Evolutionary conservation across 768 basidiomycete genomes (phyloP).

Genomic region (Tylopilus vinaceipallidus): DNA sequence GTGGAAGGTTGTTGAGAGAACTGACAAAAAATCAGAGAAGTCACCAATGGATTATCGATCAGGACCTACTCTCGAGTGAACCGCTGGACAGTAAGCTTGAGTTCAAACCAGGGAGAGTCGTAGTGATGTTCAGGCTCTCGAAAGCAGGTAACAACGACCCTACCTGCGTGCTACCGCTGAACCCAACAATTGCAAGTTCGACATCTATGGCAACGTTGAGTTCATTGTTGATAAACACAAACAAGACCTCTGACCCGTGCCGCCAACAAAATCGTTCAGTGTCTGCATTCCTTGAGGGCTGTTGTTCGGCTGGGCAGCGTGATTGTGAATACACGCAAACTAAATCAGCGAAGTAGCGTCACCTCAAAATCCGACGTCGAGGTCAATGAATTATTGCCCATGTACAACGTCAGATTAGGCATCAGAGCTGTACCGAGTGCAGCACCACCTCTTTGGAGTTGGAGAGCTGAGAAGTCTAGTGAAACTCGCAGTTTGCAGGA

Average conservation of each 20-base stretch:
- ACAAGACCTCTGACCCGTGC: slow-evolving; percentile 41
- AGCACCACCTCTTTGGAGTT: slow-evolving; percentile 50
- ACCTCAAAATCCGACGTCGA: slow-evolving; percentile 54
- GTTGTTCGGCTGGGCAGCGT: slow-evolving; percentile 48
- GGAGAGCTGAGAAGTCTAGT: slow-evolving; percentile 42
- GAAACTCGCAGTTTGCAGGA: background rate
- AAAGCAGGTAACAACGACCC: slow-evolving; percentile 61
- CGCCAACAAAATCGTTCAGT: slow-evolving; percentile 64
- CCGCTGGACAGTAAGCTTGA: slow-evolving; percentile 55
- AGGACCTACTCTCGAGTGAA: slow-evolving; percentile 47
- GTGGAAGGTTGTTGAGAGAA: slow-evolving; percentile 62
- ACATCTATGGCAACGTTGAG: slow-evolving; percentile 41
- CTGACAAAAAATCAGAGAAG: slow-evolving; percentile 28
- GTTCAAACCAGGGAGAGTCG: slow-evolving; percentile 59
- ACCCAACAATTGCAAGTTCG: slow-evolving; percentile 55
- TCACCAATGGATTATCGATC: background rate
- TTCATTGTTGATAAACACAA: background rate
- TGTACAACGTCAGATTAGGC: slow-evolving; percentile 55
- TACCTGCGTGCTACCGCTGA: slow-evolving; percentile 56
- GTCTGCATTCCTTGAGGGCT: slow-evolving; percentile 60
- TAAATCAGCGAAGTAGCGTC: background rate
- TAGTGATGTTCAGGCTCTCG: slow-evolving; percentile 52
- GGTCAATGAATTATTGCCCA: slow-evolving; percentile 57
- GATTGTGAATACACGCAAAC: slow-evolving; percentile 1
- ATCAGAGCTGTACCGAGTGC: slow-evolving; percentile 59